Base-by-base conservation (phyloP, 192 early-diverging fungal species). In the Coemansia pectinata region DNA sequence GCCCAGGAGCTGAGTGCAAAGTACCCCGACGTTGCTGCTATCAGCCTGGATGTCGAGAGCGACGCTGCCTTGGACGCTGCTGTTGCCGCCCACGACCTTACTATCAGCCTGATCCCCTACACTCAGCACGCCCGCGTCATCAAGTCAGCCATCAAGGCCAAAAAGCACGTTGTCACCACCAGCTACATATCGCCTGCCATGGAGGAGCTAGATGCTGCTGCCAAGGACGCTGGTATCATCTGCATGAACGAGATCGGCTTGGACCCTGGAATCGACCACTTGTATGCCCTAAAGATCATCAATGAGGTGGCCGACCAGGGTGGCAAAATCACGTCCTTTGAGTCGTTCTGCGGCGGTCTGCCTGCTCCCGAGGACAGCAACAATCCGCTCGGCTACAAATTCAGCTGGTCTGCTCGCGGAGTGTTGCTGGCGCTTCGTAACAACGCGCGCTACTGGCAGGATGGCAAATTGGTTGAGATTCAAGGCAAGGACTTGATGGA, bases 351-450 rank as follows among this genome's bases (percentile, higher is more conserved):
- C 85, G 96, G 97, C 66, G 97, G 97, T 55, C 89, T 99, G 65
- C 97, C 97, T 15, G 97, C 96, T 53, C 97, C 97, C 17, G 97
- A 99, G 84, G 85, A 87, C 63, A 94, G 91, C 63, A 95, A 97
- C 89, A 98, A 98, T 82, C 97, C 97, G 65, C 88, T 99, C 36
- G 97, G 97, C 48, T 99, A 99, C 93, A 99, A 99, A 83, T 99
- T 99, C 87, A 92, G 90, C 71, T 99, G 98, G 98, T 95, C 93
- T 44, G 92, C 96, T 17, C 92, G 96, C 72, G 98, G 98, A 63
- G 97, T 99, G n/a, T 85, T 99, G 48, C 88, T 99, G 52, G 97
- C 97, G 31, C 86, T 97, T 65, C 88, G 93, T 74, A 99, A 98
- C 87, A 92, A 86, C 62, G 97, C 97, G 65, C 94, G 90, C 59